Conservation (phyloP, 352 stramenopile species). For the Phytophthora vignae region DNA sequence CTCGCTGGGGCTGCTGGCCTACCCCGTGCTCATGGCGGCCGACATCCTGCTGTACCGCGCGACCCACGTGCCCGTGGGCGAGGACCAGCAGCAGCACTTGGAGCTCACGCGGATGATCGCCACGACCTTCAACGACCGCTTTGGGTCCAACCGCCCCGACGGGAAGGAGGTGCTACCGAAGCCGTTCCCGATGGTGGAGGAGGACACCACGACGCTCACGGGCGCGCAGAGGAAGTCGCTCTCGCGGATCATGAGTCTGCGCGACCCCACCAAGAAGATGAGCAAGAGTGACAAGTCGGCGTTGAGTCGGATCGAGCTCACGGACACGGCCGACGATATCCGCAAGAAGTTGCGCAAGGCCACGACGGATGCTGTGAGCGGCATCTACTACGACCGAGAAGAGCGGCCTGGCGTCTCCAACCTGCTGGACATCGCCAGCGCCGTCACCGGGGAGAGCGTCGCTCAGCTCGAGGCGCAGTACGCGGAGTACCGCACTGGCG, state of each 20-base stretch:
- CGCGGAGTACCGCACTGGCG: slow-evolving; percentile 70
- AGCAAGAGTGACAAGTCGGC: slow-evolving; percentile 96
- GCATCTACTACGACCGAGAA: slow-evolving; percentile 90
- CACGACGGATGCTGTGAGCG: slow-evolving; percentile 88
- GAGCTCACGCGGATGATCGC: slow-evolving; percentile 98
- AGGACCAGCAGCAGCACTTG: slow-evolving; percentile 98
- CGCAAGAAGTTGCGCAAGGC: slow-evolving; percentile 90
- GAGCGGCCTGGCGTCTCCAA: slow-evolving; percentile 96
- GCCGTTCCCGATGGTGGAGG: slow-evolving; percentile 58
- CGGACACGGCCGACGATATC: slow-evolving; percentile 73
- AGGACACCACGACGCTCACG: slow-evolving; percentile 40
- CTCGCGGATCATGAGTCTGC: slow-evolving; percentile 97
- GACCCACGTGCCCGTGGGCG: slow-evolving; percentile 97
- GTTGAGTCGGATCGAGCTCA: slow-evolving; percentile 95
- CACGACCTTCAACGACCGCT: slow-evolving; percentile 96
- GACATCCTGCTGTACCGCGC: slow-evolving; percentile 99
- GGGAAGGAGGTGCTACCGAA: slow-evolving; percentile 59
- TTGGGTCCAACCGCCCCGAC: slow-evolving; percentile 50
- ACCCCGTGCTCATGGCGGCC: slow-evolving; percentile 99
- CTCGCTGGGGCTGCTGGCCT: slow-evolving; percentile 96
- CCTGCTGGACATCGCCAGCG: slow-evolving; percentile 93
- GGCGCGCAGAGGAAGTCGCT: slow-evolving; percentile 44
- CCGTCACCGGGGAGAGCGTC: slow-evolving; percentile 75
- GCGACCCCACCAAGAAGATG: slow-evolving; percentile 98
- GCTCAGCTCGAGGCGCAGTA: slow-evolving; percentile 81